phyloP scores from a whole-genome alignment of 2,329 filamentous ascomycete genomes.

The Apiospora phragmitis region DNA sequence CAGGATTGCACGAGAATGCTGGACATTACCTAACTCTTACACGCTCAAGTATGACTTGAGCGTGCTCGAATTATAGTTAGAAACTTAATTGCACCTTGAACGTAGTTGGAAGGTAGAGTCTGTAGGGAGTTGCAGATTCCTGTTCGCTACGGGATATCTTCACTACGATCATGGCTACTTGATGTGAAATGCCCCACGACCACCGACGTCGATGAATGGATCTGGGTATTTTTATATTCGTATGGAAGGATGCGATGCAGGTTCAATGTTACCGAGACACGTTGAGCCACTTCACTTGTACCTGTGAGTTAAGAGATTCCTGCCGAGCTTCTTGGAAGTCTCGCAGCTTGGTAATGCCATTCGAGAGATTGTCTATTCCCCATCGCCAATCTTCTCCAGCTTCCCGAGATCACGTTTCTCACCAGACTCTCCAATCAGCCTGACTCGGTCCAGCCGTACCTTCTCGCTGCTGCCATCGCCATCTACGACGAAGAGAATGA shows the following conservation, averaged over 20 bases:
- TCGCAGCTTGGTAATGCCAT: not conserved
- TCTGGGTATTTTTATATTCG: not conserved
- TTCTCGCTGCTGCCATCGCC: conserved; percentile 83
- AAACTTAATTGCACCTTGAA: not conserved
- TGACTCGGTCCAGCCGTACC: conserved; percentile 77
- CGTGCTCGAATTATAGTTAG: not conserved
- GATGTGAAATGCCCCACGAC: not conserved
- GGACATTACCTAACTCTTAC: conserved; percentile 44
- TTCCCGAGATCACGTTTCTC: conserved; percentile 93
- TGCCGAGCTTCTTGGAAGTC: not conserved
- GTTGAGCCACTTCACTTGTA: not conserved
- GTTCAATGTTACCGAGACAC: not conserved
- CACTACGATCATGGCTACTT: not conserved
- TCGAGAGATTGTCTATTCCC: not conserved
- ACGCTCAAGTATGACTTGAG: not conserved
- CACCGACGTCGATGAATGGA: not conserved
- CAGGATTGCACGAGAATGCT: conserved; percentile 45
- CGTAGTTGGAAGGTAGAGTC: not conserved
- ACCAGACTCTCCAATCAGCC: conserved; percentile 83
- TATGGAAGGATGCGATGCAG: not conserved
- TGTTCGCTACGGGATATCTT: not conserved
- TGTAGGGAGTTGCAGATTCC: not conserved
- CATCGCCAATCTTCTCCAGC: conserved; percentile 89
- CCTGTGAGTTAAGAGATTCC: not conserved
- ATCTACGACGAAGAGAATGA: conserved; percentile 87